phyloP scores from a whole-genome alignment of 2,329 filamentous ascomycete species.

The Diplocarpon mali region DNA sequence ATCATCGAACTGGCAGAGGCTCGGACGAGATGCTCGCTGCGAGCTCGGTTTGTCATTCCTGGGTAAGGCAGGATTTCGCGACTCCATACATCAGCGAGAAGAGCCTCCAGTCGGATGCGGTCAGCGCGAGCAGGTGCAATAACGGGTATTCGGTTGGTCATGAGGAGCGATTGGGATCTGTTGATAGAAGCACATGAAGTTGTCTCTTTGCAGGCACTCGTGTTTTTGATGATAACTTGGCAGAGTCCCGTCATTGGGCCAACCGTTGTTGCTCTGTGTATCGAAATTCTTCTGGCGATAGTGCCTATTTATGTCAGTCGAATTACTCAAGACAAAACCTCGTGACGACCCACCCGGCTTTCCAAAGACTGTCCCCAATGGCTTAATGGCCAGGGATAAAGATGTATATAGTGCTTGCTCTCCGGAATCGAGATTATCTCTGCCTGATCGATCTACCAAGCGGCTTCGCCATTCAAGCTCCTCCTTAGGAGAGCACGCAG shows the following conservation, averaged over 20 bases:
- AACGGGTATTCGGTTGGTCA: constrained; percentile 56
- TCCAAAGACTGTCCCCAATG: constrained; percentile 64
- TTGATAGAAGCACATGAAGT: constrained; percentile 44
- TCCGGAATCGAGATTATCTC: constrained; percentile 37
- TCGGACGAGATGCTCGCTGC: constrained; percentile 62
- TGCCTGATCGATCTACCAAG: constrained; percentile 42
- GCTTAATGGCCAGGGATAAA: constrained; percentile 59
- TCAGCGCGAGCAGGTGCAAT: constrained; percentile 66
- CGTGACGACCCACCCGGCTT: constrained; percentile 46
- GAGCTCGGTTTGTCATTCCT: constrained; percentile 57
- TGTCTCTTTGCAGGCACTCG: constrained; percentile 53
- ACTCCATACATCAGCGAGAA: constrained; percentile 74
- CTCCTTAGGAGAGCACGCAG: constrained; percentile 72
- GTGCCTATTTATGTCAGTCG: constrained; percentile 34
- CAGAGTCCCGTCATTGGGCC: constrained; percentile 55
- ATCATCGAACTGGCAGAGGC: constrained; percentile 79
- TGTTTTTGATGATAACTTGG: constrained; percentile 82
- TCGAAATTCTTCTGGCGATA: constrained; percentile 58
- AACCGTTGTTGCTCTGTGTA: constrained; percentile 67
- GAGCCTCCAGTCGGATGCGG: constrained; percentile 62
- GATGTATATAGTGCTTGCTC: constrained; percentile 46
- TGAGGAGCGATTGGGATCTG: constrained; percentile 70
- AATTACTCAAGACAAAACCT: background rate
- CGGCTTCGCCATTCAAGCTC: constrained; percentile 68
- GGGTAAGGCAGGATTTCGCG: constrained; percentile 71